phyloP scores from a whole-genome alignment of 169 alveolate species.

The Babesia divergens region DNA sequence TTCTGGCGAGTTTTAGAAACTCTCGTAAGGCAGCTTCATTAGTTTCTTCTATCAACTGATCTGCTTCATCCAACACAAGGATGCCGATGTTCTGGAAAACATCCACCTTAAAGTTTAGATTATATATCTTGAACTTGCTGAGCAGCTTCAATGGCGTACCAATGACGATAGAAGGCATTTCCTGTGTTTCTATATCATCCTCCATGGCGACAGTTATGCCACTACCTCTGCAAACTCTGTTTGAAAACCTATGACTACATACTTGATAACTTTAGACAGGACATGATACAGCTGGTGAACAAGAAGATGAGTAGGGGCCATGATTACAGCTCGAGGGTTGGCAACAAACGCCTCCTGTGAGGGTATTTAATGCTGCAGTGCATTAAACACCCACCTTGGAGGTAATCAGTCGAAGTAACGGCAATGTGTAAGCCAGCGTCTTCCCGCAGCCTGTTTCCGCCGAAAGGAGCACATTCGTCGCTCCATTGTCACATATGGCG shows the following conservation, averaged over 20 bases:
- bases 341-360: neutral
- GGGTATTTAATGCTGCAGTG: neutral
- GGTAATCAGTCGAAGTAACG: conserved; percentile 69
- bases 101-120: conserved; percentile 46
- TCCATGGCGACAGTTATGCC: conserved; percentile 19
- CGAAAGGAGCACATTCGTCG: conserved; percentile 31
- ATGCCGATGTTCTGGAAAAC: conserved; percentile 27
- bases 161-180: conserved; percentile 28
- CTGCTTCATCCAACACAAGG: conserved; percentile 61
- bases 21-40: neutral
- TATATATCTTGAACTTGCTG: conserved; percentile 31
- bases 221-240: conserved; percentile 3
- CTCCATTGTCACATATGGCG: conserved; percentile 9
- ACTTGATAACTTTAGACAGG: conserved; percentile 22
- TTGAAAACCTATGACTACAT: neutral
- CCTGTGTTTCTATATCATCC: conserved; percentile 55
- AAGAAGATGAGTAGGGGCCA: conserved; percentile 34
- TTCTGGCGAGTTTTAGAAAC: neutral
- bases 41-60: conserved; percentile 30
- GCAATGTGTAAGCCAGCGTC: conserved; percentile 87
- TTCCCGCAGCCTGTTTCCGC: conserved; percentile 90
- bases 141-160: conserved; percentile 47
- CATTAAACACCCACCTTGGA: neutral
- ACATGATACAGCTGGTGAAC: conserved; percentile 44
- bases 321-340: conserved; percentile 28